A percentile compares a stretch with the other conserved stretches of the same genome.
These are phyloP conservation scores for Pseudoneurospora amorphoporcata DNA, from an alignment of 495 filamentous ascomycete species.

Conservation along the genomic window DNA sequence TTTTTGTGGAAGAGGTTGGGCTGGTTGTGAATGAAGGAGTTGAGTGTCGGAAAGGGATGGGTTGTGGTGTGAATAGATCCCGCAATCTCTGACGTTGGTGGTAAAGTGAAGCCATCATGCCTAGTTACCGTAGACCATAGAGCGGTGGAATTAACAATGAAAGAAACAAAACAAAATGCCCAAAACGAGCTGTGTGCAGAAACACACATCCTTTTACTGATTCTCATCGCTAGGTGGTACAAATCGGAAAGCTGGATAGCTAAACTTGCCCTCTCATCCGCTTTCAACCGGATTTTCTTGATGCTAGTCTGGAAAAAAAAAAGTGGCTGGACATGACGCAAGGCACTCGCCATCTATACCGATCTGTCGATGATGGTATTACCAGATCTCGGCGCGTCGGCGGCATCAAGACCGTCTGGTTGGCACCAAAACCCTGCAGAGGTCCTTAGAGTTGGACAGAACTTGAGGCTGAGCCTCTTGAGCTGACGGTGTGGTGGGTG, in stretches of 20 bases:
- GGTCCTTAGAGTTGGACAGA: background rate
- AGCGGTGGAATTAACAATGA: background rate
- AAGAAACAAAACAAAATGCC: background rate
- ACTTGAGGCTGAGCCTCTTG: background rate
- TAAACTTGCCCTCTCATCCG: background rate
- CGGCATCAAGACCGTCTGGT: background rate
- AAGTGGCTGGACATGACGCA: background rate
- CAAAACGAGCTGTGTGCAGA: background rate
- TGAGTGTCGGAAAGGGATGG: background rate
- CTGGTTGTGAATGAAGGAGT: conserved; percentile 20
- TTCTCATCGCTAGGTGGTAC: background rate
- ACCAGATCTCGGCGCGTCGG: background rate
- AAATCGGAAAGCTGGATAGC: background rate
- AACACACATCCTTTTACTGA: background rate
- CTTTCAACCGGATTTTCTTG: background rate
- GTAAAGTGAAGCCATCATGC: background rate
- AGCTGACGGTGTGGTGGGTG: background rate
- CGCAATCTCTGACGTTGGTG: background rate
- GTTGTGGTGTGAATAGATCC: background rate
- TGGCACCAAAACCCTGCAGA: background rate
- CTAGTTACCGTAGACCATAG: background rate
- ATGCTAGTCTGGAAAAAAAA: background rate
- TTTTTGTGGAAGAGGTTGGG: conserved; percentile 35
- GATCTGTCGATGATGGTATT: background rate
- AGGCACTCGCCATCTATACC: background rate